Evolutionary conservation across 805 yeast species (phyloP), one percentile per base, ranked within the genome.

Genomic region (Candida pseudoglaebosa): DNA sequence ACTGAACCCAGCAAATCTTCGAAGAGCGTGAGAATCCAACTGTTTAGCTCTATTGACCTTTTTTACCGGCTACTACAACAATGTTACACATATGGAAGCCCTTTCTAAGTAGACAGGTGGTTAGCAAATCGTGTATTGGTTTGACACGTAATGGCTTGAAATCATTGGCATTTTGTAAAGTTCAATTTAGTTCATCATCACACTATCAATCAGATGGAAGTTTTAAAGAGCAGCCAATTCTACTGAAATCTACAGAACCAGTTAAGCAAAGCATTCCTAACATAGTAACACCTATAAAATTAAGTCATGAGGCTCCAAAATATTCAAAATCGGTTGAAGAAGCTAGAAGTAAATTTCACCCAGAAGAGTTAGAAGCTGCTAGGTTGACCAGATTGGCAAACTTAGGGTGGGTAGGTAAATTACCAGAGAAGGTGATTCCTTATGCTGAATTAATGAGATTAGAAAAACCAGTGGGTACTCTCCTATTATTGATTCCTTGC

Each of bases 401-500:
- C 9, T 52, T 67, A 24, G 71, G 69, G 5, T 66, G 70, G 56
- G 68, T 86, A 12, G 66, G 78, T 1, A 68, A 71, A 24, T 69
- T 93, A 17, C 98, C 99, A 0, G 70, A 67, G 30, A 71, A 71
- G 40, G 70, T 81, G 78, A 81, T 86, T 32, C 98, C 99, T 0
- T 93, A 89, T 56, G 95, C 96, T 31, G 95, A 88, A 54, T 67
- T 93, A 39, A 82, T 89, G 84, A 71, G 99, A 39, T 61, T 91
- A 39, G 99, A 93, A 55, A 87, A 87, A 50, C 99, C 99, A 0
- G 95, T 85, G n/a, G 99, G 99, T 0, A 85, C 97, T 0, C 79
- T 87, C 73, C 67, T 91, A 19, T 65, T 93, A 30, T 77, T 78
- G 43, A 68, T 87, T 34, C 99, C 99, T 0, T 82, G 95, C 37